These are phyloP conservation scores for Hippophae rhamnoides DNA, from an alignment of 306 rosid genomes.

Conservation along the genomic window DNA sequence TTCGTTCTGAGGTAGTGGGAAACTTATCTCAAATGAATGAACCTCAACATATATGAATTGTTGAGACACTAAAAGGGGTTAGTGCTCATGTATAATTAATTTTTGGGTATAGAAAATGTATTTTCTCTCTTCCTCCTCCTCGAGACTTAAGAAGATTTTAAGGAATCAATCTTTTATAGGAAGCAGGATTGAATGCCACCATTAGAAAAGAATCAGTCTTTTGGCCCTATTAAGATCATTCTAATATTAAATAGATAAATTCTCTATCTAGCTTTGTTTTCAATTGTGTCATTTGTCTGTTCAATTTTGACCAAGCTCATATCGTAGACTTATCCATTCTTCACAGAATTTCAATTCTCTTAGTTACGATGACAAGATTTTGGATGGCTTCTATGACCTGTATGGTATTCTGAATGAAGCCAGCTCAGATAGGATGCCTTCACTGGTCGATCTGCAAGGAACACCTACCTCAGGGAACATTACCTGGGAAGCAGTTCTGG, in stretches of 20 bases:
- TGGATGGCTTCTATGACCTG: slow-evolving; percentile 96
- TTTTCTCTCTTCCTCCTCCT: no score
- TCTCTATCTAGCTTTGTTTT: slow-evolving; percentile 17
- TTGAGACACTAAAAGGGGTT: no score
- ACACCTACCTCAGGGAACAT: slow-evolving; percentile 56
- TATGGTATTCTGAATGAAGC: slow-evolving; percentile 62
- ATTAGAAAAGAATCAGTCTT: no score
- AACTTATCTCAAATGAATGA: no score
- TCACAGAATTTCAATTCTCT: slow-evolving; percentile 96
- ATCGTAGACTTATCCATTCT: slow-evolving; percentile 83
- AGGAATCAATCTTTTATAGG: no score
- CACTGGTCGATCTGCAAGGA: slow-evolving; percentile 90
- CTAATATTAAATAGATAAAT: not conserved
- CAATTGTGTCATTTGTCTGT: slow-evolving; percentile 31
- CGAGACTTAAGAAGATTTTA: no score
- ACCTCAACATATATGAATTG: no score
- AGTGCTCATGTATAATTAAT: no score
- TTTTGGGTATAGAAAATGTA: no score
- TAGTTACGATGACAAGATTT: slow-evolving; percentile 85
- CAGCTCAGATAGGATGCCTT: slow-evolving; percentile 69
- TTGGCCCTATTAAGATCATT: no score
- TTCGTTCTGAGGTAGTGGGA: no score
- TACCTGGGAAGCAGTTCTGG: slow-evolving; percentile 89
- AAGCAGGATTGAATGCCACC: no score
- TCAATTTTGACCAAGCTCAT: slow-evolving; percentile 73